phyloP scores from a whole-genome alignment of 1,139 yeast species.

The Yarrowia galli region DNA sequence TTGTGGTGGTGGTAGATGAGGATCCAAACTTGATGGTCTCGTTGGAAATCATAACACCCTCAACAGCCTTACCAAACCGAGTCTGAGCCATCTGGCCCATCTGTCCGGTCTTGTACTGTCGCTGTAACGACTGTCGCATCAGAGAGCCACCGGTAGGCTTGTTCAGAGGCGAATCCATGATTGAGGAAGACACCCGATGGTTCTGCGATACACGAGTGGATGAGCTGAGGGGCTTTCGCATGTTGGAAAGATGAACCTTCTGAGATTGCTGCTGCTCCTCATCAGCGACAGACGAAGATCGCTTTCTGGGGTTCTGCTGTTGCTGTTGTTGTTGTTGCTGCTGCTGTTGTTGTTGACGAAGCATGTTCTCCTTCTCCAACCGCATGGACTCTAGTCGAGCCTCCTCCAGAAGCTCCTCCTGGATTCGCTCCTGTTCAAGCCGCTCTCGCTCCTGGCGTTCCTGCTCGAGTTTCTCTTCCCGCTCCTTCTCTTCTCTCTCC shows the following conservation, averaged over 20 bases:
- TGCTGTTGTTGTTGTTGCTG: constrained; percentile 7
- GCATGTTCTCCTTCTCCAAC: constrained; percentile 40
- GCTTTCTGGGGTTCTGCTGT: constrained; percentile 37
- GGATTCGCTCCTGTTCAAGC: constrained; percentile 14
- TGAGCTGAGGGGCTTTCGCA: constrained; percentile 40
- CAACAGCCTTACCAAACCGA: constrained; percentile 43
- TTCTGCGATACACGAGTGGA: constrained; percentile 40
- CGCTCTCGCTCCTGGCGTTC: constrained; percentile 12
- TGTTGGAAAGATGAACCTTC: constrained; percentile 35
- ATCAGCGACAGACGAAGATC: constrained; percentile 11
- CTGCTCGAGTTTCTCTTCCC: constrained; percentile 7
- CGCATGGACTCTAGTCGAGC: constrained; percentile 39
- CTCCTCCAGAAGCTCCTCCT: constrained; percentile 30
- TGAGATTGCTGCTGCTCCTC: constrained; percentile 39
- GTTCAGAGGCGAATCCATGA: constrained; percentile 32
- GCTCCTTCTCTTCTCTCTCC: background rate
- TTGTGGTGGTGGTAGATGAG: constrained; percentile 21
- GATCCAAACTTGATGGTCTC: constrained; percentile 50
- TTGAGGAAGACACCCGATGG: constrained; percentile 36
- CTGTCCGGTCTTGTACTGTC: constrained; percentile 49
- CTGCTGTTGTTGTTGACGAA: constrained; percentile 20
- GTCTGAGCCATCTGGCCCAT: constrained; percentile 25
- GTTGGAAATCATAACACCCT: constrained; percentile 51
- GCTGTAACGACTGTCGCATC: constrained; percentile 50
- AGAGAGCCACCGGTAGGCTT: constrained; percentile 41